These are phyloP conservation scores for Hyphopichia fennica DNA, from an alignment of 1,139 yeast species.

Conservation along the genomic window DNA sequence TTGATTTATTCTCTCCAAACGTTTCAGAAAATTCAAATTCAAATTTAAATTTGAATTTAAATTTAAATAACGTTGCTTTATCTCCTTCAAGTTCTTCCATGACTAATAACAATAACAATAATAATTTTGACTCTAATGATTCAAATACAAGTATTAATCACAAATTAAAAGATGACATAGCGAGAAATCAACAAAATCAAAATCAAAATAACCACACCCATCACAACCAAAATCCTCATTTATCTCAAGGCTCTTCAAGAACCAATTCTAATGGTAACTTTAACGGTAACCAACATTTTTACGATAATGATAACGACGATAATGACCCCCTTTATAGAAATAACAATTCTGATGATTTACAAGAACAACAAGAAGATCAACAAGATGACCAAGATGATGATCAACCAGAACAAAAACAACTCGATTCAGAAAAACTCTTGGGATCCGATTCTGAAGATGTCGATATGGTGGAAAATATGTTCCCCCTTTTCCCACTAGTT, in stretches of 20 bases:
- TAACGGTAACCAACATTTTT: not conserved
- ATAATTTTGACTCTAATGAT: slow-evolving; percentile 2
- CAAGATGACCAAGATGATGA: not conserved
- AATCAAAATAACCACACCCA: not conserved
- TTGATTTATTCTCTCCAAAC: slow-evolving; percentile 24
- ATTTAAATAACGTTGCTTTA: slow-evolving; percentile 1
- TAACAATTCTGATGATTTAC: too few relatives aligned
- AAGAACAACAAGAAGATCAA: not conserved
- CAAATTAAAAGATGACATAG: too few relatives aligned
- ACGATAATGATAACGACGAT: not conserved
- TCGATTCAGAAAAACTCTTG: too few relatives aligned
- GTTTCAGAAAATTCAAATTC: slow-evolving; percentile 3
- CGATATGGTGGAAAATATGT: slow-evolving; percentile 30
- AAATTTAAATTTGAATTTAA: not conserved
- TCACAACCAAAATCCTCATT: slow-evolving; percentile 1
- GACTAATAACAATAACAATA: slow-evolving; percentile 1
- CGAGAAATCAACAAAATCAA: too few relatives aligned
- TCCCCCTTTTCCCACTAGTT: slow-evolving; percentile 54
- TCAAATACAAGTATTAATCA: too few relatives aligned
- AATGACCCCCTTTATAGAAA: not conserved
- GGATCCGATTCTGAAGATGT: slow-evolving; percentile 7
- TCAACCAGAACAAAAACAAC: not conserved
- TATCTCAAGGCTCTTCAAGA: not conserved
- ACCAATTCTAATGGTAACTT: slow-evolving; percentile 2
- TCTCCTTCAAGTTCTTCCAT: slow-evolving; percentile 2